Conservation (phyloP, 495 filamentous ascomycete species). For the Letharia columbiana region DNA sequence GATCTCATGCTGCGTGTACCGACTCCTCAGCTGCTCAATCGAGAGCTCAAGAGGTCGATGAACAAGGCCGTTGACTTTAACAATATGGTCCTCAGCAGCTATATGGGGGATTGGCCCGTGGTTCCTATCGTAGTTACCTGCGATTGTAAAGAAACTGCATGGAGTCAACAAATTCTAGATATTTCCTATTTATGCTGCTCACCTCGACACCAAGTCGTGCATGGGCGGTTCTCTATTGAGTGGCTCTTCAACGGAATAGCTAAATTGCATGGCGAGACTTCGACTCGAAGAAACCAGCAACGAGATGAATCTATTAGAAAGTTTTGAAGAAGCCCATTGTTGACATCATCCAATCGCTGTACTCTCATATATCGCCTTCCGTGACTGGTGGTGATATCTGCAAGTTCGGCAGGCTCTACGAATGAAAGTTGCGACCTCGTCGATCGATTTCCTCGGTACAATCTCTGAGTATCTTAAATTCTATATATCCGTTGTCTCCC, state of each 20-base stretch:
- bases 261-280: conserved; percentile 22
- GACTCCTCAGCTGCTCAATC: conserved; percentile 33
- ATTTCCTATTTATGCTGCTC: neutral
- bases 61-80: conserved; percentile 39
- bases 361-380: neutral
- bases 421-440: neutral
- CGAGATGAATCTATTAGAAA: too few species aligned
- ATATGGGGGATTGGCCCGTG: conserved; percentile 46
- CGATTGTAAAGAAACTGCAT: conserved; percentile 37
- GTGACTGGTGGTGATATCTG: neutral
- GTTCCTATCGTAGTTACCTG: conserved; percentile 43
- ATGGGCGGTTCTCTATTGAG: conserved; percentile 39
- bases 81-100: conserved; percentile 32
- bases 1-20: conserved; percentile 46
- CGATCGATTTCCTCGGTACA: neutral
- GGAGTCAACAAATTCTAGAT: neutral
- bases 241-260: conserved; percentile 35
- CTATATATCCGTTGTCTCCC: too few species aligned
- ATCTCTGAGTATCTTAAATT: too few species aligned
- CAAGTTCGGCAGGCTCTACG: neutral
- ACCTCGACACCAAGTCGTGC: conserved; percentile 34
- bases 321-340: neutral
- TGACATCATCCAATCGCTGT: neutral
- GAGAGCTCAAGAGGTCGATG: conserved; percentile 29
- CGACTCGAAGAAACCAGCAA: neutral